Conservation (phyloP, 2,329 filamentous ascomycete genomes). For the Stemphylium vesicarium region DNA sequence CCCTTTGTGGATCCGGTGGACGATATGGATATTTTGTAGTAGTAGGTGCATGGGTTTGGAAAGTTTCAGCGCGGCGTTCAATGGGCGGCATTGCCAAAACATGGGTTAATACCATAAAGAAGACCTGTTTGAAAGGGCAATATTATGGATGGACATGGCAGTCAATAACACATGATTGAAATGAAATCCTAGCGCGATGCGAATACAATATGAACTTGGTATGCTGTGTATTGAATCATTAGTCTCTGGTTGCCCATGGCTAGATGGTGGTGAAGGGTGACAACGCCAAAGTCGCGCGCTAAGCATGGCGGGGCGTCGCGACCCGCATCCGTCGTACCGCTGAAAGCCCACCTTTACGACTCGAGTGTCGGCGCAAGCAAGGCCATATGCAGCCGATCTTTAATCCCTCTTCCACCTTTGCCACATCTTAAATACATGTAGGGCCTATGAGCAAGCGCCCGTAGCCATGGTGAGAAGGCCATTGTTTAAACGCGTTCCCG, state of each 20-base stretch:
- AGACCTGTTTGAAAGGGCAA: neutral
- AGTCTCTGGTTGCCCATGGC: neutral
- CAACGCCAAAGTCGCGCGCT: constrained; percentile 20
- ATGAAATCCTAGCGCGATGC: neutral
- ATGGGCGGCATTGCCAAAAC: neutral
- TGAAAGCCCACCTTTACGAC: neutral
- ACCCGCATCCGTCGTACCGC: constrained; percentile 3
- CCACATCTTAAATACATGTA: neutral
- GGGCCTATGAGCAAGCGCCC: neutral
- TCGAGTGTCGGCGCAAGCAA: neutral
- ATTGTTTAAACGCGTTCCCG: neutral
- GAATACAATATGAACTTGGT: neutral
- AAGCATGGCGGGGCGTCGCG: constrained; percentile 15
- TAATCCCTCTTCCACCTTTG: neutral
- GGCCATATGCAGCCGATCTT: neutral
- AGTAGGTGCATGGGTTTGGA: constrained; percentile 5
- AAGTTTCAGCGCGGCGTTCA: constrained; percentile 7
- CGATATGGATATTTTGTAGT: constrained; percentile 48
- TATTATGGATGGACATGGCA: neutral
- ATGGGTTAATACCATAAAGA: neutral
- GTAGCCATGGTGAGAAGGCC: constrained; percentile 18
- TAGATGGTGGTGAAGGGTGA: neutral
- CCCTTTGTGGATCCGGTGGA: constrained; percentile 63
- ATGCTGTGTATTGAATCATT: neutral
- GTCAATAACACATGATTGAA: neutral